A percentile compares a stretch with the other conserved stretches of the same genome.
Evolutionary conservation across 169 alveolate genomes (phyloP).

Genomic region (Cryptosporidium xiaoi): DNA sequence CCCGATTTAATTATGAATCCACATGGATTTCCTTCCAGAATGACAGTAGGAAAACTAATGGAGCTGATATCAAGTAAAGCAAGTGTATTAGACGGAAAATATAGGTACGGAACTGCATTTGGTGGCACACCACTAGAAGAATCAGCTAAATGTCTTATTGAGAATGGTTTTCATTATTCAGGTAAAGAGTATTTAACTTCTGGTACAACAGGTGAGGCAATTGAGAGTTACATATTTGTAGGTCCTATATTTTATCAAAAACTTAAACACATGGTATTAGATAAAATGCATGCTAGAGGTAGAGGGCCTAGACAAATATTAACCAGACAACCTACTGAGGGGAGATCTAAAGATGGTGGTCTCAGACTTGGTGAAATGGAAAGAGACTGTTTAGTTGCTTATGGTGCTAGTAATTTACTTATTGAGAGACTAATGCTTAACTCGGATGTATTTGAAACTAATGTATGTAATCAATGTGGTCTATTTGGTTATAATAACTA

Average conservation of each 20-base stretch:
- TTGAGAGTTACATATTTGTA: slow-evolving; percentile 93
- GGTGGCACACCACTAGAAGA: slow-evolving; percentile 94
- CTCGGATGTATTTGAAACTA: slow-evolving; percentile 95
- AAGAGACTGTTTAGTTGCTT: slow-evolving; percentile 99
- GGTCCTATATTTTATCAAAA: slow-evolving; percentile 99
- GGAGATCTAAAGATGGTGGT: slow-evolving; percentile 99
- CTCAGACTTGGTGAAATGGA: slow-evolving; percentile 99
- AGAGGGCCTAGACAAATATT: slow-evolving; percentile 98
- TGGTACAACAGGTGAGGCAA: slow-evolving; percentile 99
- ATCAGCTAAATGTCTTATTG: slow-evolving; percentile 89
- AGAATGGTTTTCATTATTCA: slow-evolving; percentile 93
- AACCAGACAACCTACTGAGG: slow-evolving; percentile 99
- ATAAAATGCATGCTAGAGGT: slow-evolving; percentile 99
- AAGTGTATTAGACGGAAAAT: slow-evolving; percentile 94
- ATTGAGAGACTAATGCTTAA: slow-evolving; percentile 97
- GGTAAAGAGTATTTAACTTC: slow-evolving; percentile 94
- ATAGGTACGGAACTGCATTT: slow-evolving; percentile 98
- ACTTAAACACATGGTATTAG: slow-evolving; percentile 99
- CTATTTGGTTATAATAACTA: slow-evolving; percentile 92
- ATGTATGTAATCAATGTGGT: slow-evolving; percentile 96
- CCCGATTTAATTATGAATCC: slow-evolving; percentile 99
- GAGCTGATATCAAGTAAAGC: slow-evolving; percentile 97
- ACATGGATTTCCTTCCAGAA: slow-evolving; percentile 99
- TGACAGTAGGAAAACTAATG: slow-evolving; percentile 99
- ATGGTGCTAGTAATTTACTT: slow-evolving; percentile 97